Base-by-base conservation (phyloP, 2,329 filamentous ascomycete genomes). In the Sporothrix pseudoabietina region DNA sequence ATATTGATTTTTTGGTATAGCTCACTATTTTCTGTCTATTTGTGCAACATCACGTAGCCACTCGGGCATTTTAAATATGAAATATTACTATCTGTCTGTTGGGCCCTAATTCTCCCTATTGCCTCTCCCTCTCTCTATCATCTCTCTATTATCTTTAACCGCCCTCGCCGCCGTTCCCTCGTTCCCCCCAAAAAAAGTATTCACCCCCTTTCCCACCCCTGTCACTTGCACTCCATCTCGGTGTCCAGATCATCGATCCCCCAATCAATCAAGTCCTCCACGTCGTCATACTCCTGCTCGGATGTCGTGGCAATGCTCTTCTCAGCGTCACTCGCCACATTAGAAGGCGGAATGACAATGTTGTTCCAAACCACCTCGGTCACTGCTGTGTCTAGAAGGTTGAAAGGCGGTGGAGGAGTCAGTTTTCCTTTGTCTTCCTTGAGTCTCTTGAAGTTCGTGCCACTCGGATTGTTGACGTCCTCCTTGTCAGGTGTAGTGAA, bases 291-390 rank as follows among this genome's bases (percentile, higher is more conserved):
- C 1, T 10, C 22, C 39, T 66, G n/a, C 5, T 30, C 39, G 1
- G 39, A 22, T 5, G 39, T 66, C 4, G 22, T 14, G 41, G 14
- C 8, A 14, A 10, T 16, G 44, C 14, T 35, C 55, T 59, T 5
- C 55, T 59, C 59, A 41, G 35, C 7, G 30, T 44, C 59, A 3
- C 14, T 65, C 1, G 19, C 59, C 35, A 44, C n/a, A 30, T 19
- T 16, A 12, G 44, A 8, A n/a, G 65, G 54, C 10, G 59, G 66
- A n/a, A 65, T 71, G 44, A 47, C 10, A 19, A 73, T 63, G 68
- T 70, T 65, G 47, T 41, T 49, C 72, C 72, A 73, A 30, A 73
- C 72, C 16, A 71, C 49, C 32, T 73, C 72, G 2, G 69, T 68
- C 14, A 66, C 55, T 8, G 39, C 61, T 2, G 69, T 59, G n/a